phyloP scores from a whole-genome alignment of 1,284 basidiomycete genomes.

The Lentinula novae-zelandiae region DNA sequence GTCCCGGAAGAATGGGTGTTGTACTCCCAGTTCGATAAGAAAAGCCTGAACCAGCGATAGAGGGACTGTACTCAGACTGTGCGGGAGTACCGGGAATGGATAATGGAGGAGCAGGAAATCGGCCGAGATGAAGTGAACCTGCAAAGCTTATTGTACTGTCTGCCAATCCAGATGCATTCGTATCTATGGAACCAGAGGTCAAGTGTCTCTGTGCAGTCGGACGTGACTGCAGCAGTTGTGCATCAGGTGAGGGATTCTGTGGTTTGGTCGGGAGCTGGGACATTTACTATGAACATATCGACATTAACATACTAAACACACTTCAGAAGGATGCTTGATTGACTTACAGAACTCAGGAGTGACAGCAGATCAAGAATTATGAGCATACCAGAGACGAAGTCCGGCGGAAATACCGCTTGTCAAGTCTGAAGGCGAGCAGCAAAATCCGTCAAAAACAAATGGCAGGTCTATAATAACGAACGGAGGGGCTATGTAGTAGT shows the following conservation, averaged over 20 bases:
- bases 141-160: slow-evolving; percentile 49
- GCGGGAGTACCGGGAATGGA: slow-evolving; percentile 29
- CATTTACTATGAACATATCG: neutral
- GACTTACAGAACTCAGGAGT: neutral
- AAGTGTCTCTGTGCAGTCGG: slow-evolving; percentile 27
- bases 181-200: slow-evolving; percentile 36
- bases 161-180: slow-evolving; percentile 50
- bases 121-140: slow-evolving; percentile 27
- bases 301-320: neutral
- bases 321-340: neutral
- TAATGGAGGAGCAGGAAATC: slow-evolving; percentile 38
- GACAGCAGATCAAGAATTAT: neutral
- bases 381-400: neutral
- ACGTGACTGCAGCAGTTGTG: slow-evolving; percentile 1
- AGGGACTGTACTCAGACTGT: slow-evolving; percentile 22
- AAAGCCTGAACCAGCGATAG: slow-evolving; percentile 13
- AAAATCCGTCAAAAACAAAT: neutral
- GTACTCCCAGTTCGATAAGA: neutral
- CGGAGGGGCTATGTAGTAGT: neutral
- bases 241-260: slow-evolving; percentile 2
- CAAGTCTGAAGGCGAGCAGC: neutral
- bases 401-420: neutral
- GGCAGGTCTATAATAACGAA: neutral
- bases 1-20: neutral
- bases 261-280: slow-evolving; percentile 9